phyloP scores from a whole-genome alignment of 2,329 filamentous ascomycete genomes.

The Beauveria bassiana region DNA sequence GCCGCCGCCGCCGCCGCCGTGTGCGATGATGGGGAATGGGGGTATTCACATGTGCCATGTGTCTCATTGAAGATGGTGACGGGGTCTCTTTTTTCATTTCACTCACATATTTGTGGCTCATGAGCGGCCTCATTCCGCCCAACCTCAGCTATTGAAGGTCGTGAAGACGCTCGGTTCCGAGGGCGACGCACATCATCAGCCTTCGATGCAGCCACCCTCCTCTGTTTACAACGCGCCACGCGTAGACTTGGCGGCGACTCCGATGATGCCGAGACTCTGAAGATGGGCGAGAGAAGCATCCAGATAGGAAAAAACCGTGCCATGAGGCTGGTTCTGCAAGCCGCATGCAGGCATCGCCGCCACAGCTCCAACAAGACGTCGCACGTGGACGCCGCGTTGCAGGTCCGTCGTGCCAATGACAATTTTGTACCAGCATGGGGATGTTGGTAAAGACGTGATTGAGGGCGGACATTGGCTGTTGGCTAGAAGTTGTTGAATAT shows the following conservation, averaged over 20 bases:
- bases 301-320: not conserved
- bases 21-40: not conserved
- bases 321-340: not conserved
- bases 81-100: not conserved
- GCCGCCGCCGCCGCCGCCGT: not conserved
- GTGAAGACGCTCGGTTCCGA: not conserved
- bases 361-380: not conserved
- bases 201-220: not conserved
- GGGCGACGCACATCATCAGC: not conserved
- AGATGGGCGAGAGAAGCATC: not conserved
- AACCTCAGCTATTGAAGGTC: not conserved
- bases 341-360: conserved; percentile 1
- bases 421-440: not conserved
- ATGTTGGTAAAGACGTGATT: not conserved
- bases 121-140: not conserved
- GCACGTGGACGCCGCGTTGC: not conserved
- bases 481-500: not conserved
- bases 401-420: not conserved
- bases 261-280: not conserved
- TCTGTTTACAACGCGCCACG: not conserved
- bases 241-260: not conserved
- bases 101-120: not conserved
- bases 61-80: too few relatives aligned
- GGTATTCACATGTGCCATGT: not conserved
- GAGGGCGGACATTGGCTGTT: not conserved